Percentiles rank a stretch among this genome's conserved stretches.
phyloP scores from a whole-genome alignment of 2,329 filamentous ascomycete genomes.

The Colletotrichum plurivorum region DNA sequence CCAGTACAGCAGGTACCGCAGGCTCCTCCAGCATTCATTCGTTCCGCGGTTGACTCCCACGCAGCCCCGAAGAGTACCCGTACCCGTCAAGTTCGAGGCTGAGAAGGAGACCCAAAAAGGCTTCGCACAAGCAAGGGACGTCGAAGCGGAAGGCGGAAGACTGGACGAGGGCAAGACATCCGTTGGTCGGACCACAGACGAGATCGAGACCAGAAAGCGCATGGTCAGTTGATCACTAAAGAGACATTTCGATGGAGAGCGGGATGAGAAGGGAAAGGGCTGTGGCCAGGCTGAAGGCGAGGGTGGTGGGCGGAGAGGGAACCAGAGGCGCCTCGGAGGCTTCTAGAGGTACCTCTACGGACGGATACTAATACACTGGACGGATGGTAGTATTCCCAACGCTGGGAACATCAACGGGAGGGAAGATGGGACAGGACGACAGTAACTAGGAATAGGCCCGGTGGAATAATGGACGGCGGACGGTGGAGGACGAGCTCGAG shows the following conservation, averaged over 20 bases:
- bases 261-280: slow-evolving; percentile 10
- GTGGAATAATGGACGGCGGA: slow-evolving; percentile 1
- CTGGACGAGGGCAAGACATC: slow-evolving; percentile 30
- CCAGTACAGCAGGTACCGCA: too few relatives aligned
- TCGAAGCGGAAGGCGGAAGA: slow-evolving; percentile 27
- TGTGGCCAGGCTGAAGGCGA: neutral
- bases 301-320: neutral
- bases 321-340: neutral
- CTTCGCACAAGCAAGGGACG: neutral
- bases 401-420: too few relatives aligned
- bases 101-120: slow-evolving; percentile 4
- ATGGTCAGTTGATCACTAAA: slow-evolving; percentile 35
- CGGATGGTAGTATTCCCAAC: too few relatives aligned
- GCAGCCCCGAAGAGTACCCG: neutral
- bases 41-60: neutral
- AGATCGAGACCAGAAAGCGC: slow-evolving; percentile 32
- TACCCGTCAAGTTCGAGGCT: neutral
- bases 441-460: slow-evolving; percentile 6
- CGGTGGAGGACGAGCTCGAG: slow-evolving; percentile 5
- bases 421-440: neutral
- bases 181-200: slow-evolving; percentile 30
- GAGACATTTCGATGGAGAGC: slow-evolving; percentile 35
- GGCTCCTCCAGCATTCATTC: too few relatives aligned
- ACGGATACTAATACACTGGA: too few relatives aligned
- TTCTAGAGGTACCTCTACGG: too few relatives aligned